Evolutionary conservation across 495 filamentous ascomycete species (phyloP), one percentile per base, ranked within the genome.

Genomic region (Penicillium herquei): DNA sequence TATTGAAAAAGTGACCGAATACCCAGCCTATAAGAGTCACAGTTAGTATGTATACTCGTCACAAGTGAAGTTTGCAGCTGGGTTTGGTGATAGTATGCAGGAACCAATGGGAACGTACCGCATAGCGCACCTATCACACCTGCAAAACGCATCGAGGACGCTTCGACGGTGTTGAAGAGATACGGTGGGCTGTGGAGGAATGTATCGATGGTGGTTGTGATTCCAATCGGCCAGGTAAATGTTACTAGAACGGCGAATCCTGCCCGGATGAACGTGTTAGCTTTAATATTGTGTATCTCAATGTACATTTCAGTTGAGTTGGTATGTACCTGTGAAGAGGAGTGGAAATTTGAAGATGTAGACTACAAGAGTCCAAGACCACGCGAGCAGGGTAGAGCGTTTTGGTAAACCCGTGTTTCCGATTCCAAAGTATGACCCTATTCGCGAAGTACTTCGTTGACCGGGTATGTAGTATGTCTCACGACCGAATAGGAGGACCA

Each of bases 341-440:
- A 73, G 42, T 4, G 70, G 70, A 11, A 68, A 63, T 49, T 68
- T 65, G 62, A 73, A 72, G 3, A 73, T 63, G 55, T 72, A 70
- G 9, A 64, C 47, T 1, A 68, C 50, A n/a, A 75, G 32, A 1
- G 32, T 66, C 35, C 55, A 61, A 12, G 58, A 59, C 59, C 66
- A 66, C 34, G 62, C 52, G 13, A 17, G 21, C 16, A 75, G 34
- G 0, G 66, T 72, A 0, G 61, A 35, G 6, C 39, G 16, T 39
- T 67, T 70, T 30, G 61, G 62, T 6, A 69, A 60, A 11, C 58
- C 66, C 10, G 68, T 66, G 43, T 67, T 77, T 34, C 80, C 79
- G 61, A 84, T 74, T 3, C 81, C 80, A 17, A 78, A 78, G 52
- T 82, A 82, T 2, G 78, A 76, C 12, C 55, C 55, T 1, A 67